Conservation (phyloP, 2,329 filamentous ascomycete species). For the Hypoxylon sp. region DNA sequence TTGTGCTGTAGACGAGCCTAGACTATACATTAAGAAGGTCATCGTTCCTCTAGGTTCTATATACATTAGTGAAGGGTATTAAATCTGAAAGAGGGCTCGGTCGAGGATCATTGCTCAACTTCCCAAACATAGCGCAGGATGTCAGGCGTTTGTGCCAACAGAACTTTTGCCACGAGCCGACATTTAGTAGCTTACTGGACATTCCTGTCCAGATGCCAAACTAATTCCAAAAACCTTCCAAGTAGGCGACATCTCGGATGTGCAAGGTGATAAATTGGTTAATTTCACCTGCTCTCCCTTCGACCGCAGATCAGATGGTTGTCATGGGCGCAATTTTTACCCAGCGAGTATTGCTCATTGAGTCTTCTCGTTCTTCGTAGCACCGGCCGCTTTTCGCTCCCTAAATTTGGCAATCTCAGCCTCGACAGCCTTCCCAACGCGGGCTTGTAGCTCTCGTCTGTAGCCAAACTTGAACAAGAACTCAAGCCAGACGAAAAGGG, state of each 20-base stretch:
- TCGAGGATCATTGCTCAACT: constrained; percentile 9
- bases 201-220: constrained; percentile 4
- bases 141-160: not conserved
- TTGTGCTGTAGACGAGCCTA: constrained; percentile 16
- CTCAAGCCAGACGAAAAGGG: constrained; percentile 98
- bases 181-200: constrained; percentile 3
- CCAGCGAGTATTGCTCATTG: constrained; percentile 55
- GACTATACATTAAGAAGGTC: constrained; percentile 7
- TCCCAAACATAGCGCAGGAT: constrained; percentile 3
- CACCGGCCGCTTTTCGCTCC: constrained; percentile 64
- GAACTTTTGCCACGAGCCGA: constrained; percentile 6
- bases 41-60: constrained; percentile 13
- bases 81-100: constrained; percentile 2
- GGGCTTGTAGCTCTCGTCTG: constrained; percentile 85
- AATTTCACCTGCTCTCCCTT: not conserved
- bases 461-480: constrained; percentile 92
- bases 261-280: not conserved
- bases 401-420: constrained; percentile 83
- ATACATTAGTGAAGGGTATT: constrained; percentile 33
- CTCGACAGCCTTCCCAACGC: constrained; percentile 82
- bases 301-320: not conserved
- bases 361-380: constrained; percentile 65
- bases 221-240: constrained; percentile 1
- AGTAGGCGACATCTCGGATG: constrained; percentile 21
- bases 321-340: not conserved